Conservation (phyloP, 768 basidiomycete genomes). For the Podaxis sp. region DNA sequence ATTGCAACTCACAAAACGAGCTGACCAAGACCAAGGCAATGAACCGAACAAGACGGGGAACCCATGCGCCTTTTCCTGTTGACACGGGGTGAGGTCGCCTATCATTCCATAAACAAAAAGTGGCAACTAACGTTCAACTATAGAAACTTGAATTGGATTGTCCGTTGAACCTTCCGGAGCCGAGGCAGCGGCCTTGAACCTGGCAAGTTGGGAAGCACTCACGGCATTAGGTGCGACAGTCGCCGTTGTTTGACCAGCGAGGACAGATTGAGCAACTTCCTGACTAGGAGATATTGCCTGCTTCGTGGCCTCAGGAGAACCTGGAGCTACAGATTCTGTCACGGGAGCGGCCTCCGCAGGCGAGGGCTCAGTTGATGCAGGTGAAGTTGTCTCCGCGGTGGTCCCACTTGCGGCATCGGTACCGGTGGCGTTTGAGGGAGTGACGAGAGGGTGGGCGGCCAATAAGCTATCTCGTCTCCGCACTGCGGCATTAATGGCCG, state of each 20-base stretch:
- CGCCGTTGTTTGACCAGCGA: constrained; percentile 32
- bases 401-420: neutral
- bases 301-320: constrained; percentile 14
- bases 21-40: constrained; percentile 53
- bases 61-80: constrained; percentile 68
- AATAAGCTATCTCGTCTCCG: constrained; percentile 67
- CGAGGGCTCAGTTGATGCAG: constrained; percentile 13
- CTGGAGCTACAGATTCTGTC: constrained; percentile 15
- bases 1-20: constrained; percentile 62
- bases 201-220: constrained; percentile 37
- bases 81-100: constrained; percentile 13
- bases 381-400: constrained; percentile 15
- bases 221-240: constrained; percentile 23
- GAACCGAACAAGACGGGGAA: constrained; percentile 63
- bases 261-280: constrained; percentile 48
- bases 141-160: constrained; percentile 73
- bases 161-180: constrained; percentile 38
- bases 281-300: constrained; percentile 31
- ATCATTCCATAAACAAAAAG: neutral
- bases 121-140: constrained; percentile 70
- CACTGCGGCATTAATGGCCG: constrained; percentile 65
- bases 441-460: constrained; percentile 29
- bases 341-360: constrained; percentile 19
- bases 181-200: constrained; percentile 23
- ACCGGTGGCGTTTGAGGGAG: constrained; percentile 10